Evolutionary conservation across 1,139 yeast species (phyloP).

Genomic region (Spathaspora sp.): DNA sequence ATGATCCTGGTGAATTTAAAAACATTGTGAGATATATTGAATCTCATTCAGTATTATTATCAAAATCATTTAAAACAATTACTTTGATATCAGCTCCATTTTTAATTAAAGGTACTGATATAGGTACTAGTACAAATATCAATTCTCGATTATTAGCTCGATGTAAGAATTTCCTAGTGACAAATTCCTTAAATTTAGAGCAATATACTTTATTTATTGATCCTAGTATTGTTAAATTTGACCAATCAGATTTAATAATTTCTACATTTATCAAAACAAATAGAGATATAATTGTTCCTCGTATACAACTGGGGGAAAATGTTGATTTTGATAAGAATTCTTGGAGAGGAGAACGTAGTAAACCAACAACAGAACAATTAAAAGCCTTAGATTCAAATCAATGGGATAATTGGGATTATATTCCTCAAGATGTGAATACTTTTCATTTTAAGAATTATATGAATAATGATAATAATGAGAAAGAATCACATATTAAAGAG

Average conservation of each 20-base stretch:
- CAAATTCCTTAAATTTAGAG: slow-evolving; percentile 25
- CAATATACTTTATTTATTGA: slow-evolving; percentile 38
- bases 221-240: slow-evolving; percentile 32
- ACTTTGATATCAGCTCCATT: slow-evolving; percentile 34
- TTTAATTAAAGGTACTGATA: too few species aligned
- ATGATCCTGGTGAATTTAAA: slow-evolving; percentile 24
- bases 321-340: slow-evolving; percentile 44
- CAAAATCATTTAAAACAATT: slow-evolving; percentile 17
- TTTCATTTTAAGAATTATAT: slow-evolving; percentile 31
- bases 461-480: background rate
- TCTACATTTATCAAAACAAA: slow-evolving; percentile 29
- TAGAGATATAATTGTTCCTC: slow-evolving; percentile 43
- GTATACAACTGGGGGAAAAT: slow-evolving; percentile 28
- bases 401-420: slow-evolving; percentile 36
- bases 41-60: slow-evolving; percentile 12
- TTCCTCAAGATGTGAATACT: slow-evolving; percentile 39
- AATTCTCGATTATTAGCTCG: slow-evolving; percentile 26
- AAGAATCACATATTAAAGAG: slow-evolving; percentile 29
- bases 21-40: slow-evolving; percentile 18
- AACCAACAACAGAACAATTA: slow-evolving; percentile 34
- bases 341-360: slow-evolving; percentile 46
- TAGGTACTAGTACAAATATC: slow-evolving; percentile 8
- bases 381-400: slow-evolving; percentile 28
- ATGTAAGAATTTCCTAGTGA: slow-evolving; percentile 31
- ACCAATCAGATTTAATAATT: slow-evolving; percentile 23